phyloP scores from a whole-genome alignment of 2,329 filamentous ascomycete genomes.

The Trichoderma sp. region DNA sequence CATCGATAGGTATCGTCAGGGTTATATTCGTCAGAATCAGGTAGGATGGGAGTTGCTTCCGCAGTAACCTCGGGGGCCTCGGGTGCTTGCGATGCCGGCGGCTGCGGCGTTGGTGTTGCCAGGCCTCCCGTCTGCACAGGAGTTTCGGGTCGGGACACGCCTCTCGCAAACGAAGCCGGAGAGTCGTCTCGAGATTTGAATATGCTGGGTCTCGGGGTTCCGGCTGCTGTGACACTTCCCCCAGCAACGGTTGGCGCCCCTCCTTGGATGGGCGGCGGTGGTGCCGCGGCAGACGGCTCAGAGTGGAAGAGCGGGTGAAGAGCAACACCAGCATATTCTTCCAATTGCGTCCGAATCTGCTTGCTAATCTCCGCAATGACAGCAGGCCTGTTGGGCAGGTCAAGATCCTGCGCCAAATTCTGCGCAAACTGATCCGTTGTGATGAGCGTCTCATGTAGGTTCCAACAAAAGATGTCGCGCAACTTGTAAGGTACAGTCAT shows the following conservation, averaged over 20 bases:
- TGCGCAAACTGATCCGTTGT: constrained; percentile 97
- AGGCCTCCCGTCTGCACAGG: constrained; percentile 54
- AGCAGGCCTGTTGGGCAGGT: constrained; percentile 73
- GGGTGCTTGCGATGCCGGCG: constrained; percentile 40
- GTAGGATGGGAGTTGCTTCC: constrained; percentile 61
- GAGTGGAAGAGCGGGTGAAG: constrained; percentile 89
- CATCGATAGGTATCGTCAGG: constrained; percentile 95
- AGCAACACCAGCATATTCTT: constrained; percentile 94
- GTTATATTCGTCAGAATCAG: constrained; percentile 73
- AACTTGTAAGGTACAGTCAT: constrained; percentile 81
- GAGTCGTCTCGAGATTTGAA: constrained; percentile 43
- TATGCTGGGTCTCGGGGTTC: constrained; percentile 35
- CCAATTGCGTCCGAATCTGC: constrained; percentile 91
- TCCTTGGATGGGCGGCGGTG: constrained; percentile 21
- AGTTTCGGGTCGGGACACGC: constrained; percentile 55
- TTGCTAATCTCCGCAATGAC: constrained; percentile 82
- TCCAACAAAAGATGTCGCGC: constrained; percentile 97
- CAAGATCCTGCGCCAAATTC: constrained; percentile 85
- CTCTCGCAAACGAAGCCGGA: constrained; percentile 38
- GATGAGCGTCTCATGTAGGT: constrained; percentile 88
- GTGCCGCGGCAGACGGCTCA: constrained; percentile 38
- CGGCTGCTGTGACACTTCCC: constrained; percentile 27
- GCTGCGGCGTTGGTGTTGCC: constrained; percentile 53
- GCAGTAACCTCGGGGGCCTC: constrained; percentile 65
- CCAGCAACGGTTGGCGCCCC: constrained; percentile 20